A percentile compares a stretch with the other conserved stretches of the same genome.
phyloP scores from a whole-genome alignment of 2,329 filamentous ascomycete species.

The Ceratocystis albifundus region DNA sequence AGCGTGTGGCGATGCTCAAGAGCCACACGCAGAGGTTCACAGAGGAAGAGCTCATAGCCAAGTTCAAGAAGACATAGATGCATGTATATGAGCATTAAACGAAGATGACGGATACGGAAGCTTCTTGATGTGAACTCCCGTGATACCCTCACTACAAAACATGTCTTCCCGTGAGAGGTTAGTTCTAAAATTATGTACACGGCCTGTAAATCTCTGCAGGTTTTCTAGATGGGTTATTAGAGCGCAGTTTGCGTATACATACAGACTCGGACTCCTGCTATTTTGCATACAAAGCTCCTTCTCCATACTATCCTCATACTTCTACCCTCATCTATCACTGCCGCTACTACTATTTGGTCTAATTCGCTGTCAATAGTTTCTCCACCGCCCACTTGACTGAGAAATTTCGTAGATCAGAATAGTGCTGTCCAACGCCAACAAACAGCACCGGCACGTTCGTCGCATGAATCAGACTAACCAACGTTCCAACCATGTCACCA shows the following conservation, averaged over 20 bases:
- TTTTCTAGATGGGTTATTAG: background rate
- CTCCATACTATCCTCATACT: background rate
- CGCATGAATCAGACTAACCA: conserved; percentile 94
- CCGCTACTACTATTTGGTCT: background rate
- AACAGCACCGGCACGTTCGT: conserved; percentile 95
- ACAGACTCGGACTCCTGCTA: background rate
- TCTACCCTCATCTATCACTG: background rate
- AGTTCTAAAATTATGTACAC: background rate
- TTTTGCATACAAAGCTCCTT: conserved; percentile 11
- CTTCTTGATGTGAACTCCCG: background rate
- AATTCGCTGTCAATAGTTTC: conserved; percentile 39
- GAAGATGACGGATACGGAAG: background rate
- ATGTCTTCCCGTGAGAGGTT: background rate
- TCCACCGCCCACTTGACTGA: conserved; percentile 60
- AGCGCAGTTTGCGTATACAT: no score
- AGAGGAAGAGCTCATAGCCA: conserved; percentile 50
- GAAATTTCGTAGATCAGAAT: conserved; percentile 56
- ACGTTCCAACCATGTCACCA: conserved; percentile 92
- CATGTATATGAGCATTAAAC: no score
- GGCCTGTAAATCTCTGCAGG: background rate
- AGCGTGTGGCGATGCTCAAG: conserved; percentile 51
- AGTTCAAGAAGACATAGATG: conserved; percentile 33
- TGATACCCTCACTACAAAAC: background rate
- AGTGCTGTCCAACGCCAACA: conserved; percentile 62
- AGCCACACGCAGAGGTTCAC: conserved; percentile 54